Base-by-base conservation (phyloP, 1,139 yeast genomes). In the Spathaspora sp. region DNA sequence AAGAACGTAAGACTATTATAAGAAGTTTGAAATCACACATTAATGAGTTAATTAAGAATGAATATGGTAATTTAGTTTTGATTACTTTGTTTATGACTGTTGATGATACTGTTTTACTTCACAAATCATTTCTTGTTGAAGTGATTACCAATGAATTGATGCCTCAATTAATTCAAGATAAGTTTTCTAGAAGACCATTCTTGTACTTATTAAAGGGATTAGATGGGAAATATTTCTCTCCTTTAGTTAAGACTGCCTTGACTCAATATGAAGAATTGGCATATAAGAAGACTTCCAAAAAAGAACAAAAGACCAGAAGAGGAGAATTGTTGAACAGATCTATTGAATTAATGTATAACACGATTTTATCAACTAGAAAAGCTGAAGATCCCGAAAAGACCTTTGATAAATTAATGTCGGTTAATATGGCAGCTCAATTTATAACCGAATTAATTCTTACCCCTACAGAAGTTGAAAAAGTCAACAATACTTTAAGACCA, bases 141-240 rank as follows among this genome's bases (percentile, higher is more conserved):
- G 74, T 82, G 46, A 76, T 81, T 55, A 73, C 78, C 41, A 67
- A 74, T 40, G 86, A 81, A 44, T 61, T 69, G 34, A 71, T 89
- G 56, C 76, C 79, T 9, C 81, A 79, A 42, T 68, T 89, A 38
- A 70, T 87, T 38, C 73, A 75, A 45, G 86, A 87, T 56, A 89
- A 90, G 63, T 86, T 78, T 60, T 89, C 93, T 36, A 82, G 99
- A 71, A 82, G 97, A 65, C 97, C 98, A 36, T 82, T 91, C 60
- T 68, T 93, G 49, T 91, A 89, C 65, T 70, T 91, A 50, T 74
- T 91, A 52, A 78, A 84, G 51, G 97, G 96, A 3, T 75, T 87
- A 50, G 88, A 86, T 56, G 89, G 91, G 27, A 85, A 87, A 60
- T 91, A 85, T 65, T 91, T 93, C 67, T 79, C 88, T 29, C 95